A percentile compares a stretch with the other conserved stretches of the same genome.
Evolutionary conservation across 768 basidiomycete genomes (phyloP).

Genomic region (Leccinellum albellum): DNA sequence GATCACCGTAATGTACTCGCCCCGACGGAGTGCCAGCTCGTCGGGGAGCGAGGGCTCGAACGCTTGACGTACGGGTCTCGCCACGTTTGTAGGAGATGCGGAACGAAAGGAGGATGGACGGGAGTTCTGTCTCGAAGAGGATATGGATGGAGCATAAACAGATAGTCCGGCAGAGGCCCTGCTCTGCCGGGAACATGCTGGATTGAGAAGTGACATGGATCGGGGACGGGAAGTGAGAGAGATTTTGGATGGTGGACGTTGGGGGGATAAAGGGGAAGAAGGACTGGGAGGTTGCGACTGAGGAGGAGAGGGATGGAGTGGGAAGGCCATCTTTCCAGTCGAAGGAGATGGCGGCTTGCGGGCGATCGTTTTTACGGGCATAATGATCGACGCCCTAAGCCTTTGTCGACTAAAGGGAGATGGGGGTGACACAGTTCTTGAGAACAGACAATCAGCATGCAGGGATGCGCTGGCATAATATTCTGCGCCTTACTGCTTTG

Average conservation of each 20-base stretch:
- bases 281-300: slow-evolving; percentile 33
- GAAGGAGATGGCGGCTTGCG: slow-evolving; percentile 35
- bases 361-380: slow-evolving; percentile 50
- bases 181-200: slow-evolving; percentile 26
- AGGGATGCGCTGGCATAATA: background rate
- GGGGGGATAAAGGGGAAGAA: slow-evolving; percentile 35
- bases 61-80: slow-evolving; percentile 57
- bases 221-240: slow-evolving; percentile 15
- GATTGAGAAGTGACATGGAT: slow-evolving; percentile 20
- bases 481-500: slow-evolving; percentile 11
- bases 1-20: slow-evolving; percentile 60
- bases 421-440: slow-evolving; percentile 5
- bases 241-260: background rate
- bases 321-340: slow-evolving; percentile 38
- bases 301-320: slow-evolving; percentile 33
- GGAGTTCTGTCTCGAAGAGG: slow-evolving; percentile 5
- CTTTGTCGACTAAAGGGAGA: slow-evolving; percentile 40
- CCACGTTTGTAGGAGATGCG: slow-evolving; percentile 30
- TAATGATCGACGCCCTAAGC: slow-evolving; percentile 43
- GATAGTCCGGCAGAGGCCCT: slow-evolving; percentile 32
- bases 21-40: slow-evolving; percentile 55
- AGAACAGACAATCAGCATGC: background rate
- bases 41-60: slow-evolving; percentile 73
- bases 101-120: slow-evolving; percentile 8
- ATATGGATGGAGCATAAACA: slow-evolving; percentile 36